A percentile compares a stretch with the other conserved stretches of the same genome.
These are phyloP conservation scores for Botryotinia narcissicola DNA, from an alignment of 2,329 filamentous ascomycete species.

Conservation along the genomic window DNA sequence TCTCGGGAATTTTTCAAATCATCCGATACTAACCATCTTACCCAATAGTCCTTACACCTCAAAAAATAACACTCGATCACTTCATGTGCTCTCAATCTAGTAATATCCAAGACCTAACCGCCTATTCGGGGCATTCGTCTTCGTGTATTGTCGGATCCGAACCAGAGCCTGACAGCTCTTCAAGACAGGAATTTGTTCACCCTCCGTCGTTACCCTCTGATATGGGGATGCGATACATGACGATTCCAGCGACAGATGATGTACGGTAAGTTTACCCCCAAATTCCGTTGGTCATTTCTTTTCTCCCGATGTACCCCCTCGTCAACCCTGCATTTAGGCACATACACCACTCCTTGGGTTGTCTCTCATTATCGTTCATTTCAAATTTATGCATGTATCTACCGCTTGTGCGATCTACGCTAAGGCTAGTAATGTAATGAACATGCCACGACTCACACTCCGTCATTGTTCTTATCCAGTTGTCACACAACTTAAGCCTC, in stretches of 20 bases:
- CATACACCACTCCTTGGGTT: slow-evolving; percentile 24
- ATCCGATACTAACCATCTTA: slow-evolving; percentile 27
- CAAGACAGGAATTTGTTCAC: slow-evolving; percentile 37
- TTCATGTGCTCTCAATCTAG: slow-evolving; percentile 41
- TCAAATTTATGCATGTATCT: slow-evolving; percentile 26
- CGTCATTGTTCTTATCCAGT: slow-evolving; percentile 25
- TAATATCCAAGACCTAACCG: slow-evolving; percentile 39
- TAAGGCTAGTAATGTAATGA: slow-evolving; percentile 26
- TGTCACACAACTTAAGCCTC: slow-evolving; percentile 37
- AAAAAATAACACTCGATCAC: slow-evolving; percentile 33
- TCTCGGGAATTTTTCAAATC: slow-evolving; percentile 3
- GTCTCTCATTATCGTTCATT: slow-evolving; percentile 22
- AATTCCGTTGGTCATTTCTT: slow-evolving; percentile 32
- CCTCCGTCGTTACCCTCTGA: slow-evolving; percentile 34
- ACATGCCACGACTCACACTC: slow-evolving; percentile 35
- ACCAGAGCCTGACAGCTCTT: slow-evolving; percentile 38
- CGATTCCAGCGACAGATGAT: slow-evolving; percentile 38
- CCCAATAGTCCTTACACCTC: slow-evolving; percentile 32
- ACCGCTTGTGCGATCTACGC: slow-evolving; percentile 20
- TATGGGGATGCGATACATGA: slow-evolving; percentile 40
- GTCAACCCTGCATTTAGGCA: slow-evolving; percentile 34
- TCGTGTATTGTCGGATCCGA: slow-evolving; percentile 38
- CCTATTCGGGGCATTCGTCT: slow-evolving; percentile 36
- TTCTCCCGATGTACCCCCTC: slow-evolving; percentile 24
- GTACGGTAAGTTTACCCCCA: slow-evolving; percentile 36